Percentiles rank a stretch among this genome's conserved stretches.
phyloP scores from a whole-genome alignment of 345 rosid genomes.

The Orychophragmus violaceus region DNA sequence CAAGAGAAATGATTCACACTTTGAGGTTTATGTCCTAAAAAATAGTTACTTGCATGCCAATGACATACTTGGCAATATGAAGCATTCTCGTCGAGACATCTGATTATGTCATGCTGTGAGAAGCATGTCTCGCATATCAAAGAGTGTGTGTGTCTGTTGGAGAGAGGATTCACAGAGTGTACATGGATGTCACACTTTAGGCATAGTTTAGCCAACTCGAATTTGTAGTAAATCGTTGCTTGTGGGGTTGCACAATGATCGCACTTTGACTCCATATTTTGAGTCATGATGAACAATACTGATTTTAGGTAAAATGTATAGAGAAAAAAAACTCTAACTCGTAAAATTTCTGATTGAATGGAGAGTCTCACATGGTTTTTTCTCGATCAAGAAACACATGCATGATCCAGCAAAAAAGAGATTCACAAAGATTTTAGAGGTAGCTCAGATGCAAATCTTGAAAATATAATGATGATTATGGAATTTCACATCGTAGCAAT shows the following conservation, averaged over 20 bases:
- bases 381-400: not conserved
- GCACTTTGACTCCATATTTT: constrained; percentile 41
- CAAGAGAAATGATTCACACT: constrained; percentile 44
- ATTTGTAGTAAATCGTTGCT: constrained; percentile 61
- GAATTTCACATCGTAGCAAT: not conserved
- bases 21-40: constrained; percentile 41
- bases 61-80: constrained; percentile 61
- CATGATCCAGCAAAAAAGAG: constrained; percentile 7
- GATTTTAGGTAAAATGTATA: not conserved
- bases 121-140: constrained; percentile 58
- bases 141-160: constrained; percentile 56
- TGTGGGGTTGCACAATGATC: constrained; percentile 46
- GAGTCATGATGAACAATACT: not conserved
- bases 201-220: constrained; percentile 67
- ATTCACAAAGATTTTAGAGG: constrained; percentile 5
- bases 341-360: not conserved
- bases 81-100: constrained; percentile 49
- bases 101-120: constrained; percentile 44
- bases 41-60: constrained; percentile 42
- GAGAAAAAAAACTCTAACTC: not conserved
- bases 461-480: not conserved
- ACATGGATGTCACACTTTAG: constrained; percentile 55
- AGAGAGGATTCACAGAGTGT: constrained; percentile 62
- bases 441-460: not conserved
- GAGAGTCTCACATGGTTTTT: not conserved